A percentile compares a stretch with the other conserved stretches of the same genome.
Conservation (phyloP, 2,329 filamentous ascomycete genomes). For the Lasiodiplodia citricola region DNA sequence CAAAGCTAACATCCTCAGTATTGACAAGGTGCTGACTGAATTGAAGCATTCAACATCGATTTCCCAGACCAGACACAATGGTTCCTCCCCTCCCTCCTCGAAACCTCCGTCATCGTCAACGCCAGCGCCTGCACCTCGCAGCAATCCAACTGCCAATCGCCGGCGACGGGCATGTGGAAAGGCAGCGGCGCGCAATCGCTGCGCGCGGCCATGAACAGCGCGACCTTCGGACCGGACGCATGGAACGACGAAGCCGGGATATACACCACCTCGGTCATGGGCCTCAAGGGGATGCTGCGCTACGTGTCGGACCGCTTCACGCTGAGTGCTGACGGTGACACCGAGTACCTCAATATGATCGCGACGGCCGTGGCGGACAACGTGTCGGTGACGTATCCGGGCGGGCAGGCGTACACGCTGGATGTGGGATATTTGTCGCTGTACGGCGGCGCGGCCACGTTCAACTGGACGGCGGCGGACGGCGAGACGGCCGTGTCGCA, state of each 20-base stretch:
- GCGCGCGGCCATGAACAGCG: not conserved
- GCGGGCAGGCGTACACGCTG: conserved; percentile 1
- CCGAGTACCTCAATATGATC: not conserved
- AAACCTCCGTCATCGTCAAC: conserved; percentile 5
- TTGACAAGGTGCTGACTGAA: not conserved
- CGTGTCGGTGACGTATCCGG: not conserved
- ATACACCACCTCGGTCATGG: conserved; percentile 2
- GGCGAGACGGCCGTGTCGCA: not conserved
- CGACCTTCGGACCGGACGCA: not conserved
- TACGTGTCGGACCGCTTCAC: conserved; percentile 8
- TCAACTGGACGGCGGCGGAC: not conserved
- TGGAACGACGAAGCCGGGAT: not conserved
- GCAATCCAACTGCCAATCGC: not conserved
- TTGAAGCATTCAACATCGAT: not conserved
- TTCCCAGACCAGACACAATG: conserved; percentile 3
- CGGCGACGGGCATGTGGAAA: conserved; percentile 1
- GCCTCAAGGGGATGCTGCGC: not conserved
- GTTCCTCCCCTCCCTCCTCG: conserved; percentile 2
- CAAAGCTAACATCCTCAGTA: not conserved
- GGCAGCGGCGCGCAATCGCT: not conserved
- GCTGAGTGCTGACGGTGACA: not conserved
- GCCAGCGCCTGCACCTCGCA: not conserved
- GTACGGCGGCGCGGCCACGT: not conserved
- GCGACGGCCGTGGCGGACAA: conserved; percentile 11
- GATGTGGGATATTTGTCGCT: conserved; percentile 6